phyloP scores from a whole-genome alignment of 345 rosid genomes.

The Moricandia moricandioides region DNA sequence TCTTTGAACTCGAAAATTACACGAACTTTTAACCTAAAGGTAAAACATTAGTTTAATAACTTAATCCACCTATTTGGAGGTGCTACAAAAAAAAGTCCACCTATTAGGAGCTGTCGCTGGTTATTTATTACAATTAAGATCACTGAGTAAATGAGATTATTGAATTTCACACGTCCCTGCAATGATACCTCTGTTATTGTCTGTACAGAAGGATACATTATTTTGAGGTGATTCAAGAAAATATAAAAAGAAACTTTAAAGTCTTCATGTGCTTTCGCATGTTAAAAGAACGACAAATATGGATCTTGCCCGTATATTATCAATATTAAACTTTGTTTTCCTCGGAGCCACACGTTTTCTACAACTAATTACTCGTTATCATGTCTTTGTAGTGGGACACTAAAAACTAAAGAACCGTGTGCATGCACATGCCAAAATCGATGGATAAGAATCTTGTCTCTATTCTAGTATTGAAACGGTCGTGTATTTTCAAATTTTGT shows the following conservation, averaged over 20 bases:
- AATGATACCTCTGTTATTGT: conserved; percentile 11
- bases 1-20: not conserved
- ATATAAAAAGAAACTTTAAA: not conserved
- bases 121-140: not conserved
- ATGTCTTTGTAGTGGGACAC: not conserved
- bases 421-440: conserved; percentile 7
- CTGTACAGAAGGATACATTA: conserved; percentile 8
- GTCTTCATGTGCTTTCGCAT: conserved; percentile 4
- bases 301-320: conserved; percentile 20
- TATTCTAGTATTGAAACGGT: not conserved
- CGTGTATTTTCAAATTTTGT: not conserved
- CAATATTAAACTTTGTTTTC: not conserved
- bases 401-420: not conserved
- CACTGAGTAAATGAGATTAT: not conserved
- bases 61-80: conserved; percentile 2
- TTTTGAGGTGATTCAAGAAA: not conserved
- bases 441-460: conserved; percentile 13
- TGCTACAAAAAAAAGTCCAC: too few species aligned
- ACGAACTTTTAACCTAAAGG: not conserved
- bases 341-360: conserved; percentile 11
- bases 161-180: conserved; percentile 14
- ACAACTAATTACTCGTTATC: not conserved
- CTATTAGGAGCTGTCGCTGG: not conserved
- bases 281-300: conserved; percentile 4
- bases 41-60: not conserved